A percentile compares a stretch with the other conserved stretches of the same genome.
These are phyloP conservation scores for Balakata baccata DNA, from an alignment of 345 rosid genomes.

Conservation along the genomic window DNA sequence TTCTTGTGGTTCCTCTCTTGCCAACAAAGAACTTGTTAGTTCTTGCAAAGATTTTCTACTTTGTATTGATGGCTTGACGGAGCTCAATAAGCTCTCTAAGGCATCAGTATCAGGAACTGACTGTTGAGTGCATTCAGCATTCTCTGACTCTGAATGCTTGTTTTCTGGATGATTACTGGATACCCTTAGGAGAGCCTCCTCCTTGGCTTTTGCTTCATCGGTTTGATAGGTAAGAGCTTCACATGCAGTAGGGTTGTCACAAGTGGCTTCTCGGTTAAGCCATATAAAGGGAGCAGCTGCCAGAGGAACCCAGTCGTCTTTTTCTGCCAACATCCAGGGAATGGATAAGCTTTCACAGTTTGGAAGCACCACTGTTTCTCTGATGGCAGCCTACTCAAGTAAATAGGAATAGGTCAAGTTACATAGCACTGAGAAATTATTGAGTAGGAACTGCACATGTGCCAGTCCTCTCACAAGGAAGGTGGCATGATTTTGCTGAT, in stretches of 20 bases:
- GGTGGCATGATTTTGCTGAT: no score
- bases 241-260: conserved; percentile 28
- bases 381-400: conserved; percentile 53
- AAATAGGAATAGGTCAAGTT: conserved; percentile 12
- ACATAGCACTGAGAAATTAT: not conserved
- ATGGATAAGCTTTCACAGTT: conserved; percentile 69
- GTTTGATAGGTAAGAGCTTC: conserved; percentile 30
- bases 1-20: conserved; percentile 34
- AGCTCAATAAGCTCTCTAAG: conserved; percentile 15
- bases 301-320: conserved; percentile 81
- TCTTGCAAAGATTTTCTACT: conserved; percentile 47
- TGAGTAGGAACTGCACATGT: not conserved
- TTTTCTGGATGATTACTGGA: conserved; percentile 32
- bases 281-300: conserved; percentile 78
- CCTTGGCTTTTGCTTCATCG: conserved; percentile 41
- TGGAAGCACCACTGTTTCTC: conserved; percentile 86
- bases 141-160: conserved; percentile 32
- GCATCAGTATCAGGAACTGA: conserved; percentile 20
- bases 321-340: conserved; percentile 87
- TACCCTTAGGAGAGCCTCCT: conserved; percentile 23
- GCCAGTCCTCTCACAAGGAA: no score
- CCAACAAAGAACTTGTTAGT: conserved; percentile 50
- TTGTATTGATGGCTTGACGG: conserved; percentile 21
- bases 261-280: conserved; percentile 64
- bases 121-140: conserved; percentile 27